phyloP scores from a whole-genome alignment of 192 early-diverging fungal species.

The Geranomyces variabilis region DNA sequence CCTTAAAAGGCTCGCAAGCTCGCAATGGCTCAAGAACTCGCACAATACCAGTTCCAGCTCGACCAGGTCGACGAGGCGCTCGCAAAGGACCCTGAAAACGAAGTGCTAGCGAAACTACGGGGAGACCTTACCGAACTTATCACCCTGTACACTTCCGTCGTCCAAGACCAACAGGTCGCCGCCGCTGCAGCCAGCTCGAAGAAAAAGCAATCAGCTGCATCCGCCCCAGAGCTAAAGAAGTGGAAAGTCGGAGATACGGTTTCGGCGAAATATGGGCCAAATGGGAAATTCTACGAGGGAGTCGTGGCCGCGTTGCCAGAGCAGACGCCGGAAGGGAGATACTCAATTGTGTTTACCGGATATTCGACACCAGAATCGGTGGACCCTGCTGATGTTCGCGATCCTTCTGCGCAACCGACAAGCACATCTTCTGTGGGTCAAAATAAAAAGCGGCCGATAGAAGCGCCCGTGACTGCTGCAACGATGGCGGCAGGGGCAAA shows the following conservation, averaged over 20 bases:
- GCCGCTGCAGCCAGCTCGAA: conserved; percentile 1
- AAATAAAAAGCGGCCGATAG: conserved; percentile 17
- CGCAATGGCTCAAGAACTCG: conserved; percentile 53
- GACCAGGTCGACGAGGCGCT: conserved; percentile 75
- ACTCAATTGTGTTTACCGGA: conserved; percentile 21
- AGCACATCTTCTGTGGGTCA: conserved; percentile 45
- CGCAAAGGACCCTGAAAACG: conserved; percentile 66
- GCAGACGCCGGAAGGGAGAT: conserved; percentile 37
- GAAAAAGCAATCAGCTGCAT: conserved; percentile 21
- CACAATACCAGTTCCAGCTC: conserved; percentile 67
- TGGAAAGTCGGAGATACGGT: conserved; percentile 55
- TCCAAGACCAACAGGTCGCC: conserved; percentile 8
- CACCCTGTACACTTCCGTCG: conserved; percentile 44
- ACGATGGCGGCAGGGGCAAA: conserved; percentile 31
- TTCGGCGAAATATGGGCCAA: conserved; percentile 64
- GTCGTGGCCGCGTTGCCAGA: conserved; percentile 64
- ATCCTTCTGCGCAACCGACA: conserved; percentile 8
- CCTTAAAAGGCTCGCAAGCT: too few species aligned
- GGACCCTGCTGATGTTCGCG: conserved; percentile 11
- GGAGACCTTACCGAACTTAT: conserved; percentile 73
- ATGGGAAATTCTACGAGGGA: conserved; percentile 71
- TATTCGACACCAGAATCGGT: conserved; percentile 27
- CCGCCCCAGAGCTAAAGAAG: background rate
- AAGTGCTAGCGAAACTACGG: conserved; percentile 67
- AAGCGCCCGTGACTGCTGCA: conserved; percentile 31